phyloP scores from a whole-genome alignment of 768 basidiomycete genomes.

The Russula vinacea region DNA sequence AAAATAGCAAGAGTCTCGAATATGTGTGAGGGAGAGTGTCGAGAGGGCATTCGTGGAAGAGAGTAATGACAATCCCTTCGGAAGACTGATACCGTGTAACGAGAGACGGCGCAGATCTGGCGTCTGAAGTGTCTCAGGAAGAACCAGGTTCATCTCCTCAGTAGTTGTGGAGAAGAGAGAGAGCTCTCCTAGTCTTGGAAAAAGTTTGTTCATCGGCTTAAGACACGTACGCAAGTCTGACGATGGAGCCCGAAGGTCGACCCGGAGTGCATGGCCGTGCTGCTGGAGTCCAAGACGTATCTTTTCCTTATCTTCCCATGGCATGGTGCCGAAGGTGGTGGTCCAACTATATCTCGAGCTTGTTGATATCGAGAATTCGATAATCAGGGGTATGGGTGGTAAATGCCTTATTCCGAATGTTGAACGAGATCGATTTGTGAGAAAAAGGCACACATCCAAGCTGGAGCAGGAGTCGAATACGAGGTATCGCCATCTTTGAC shows the following conservation, averaged over 20 bases:
- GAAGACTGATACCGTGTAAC: neutral
- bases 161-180: neutral
- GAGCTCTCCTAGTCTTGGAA: neutral
- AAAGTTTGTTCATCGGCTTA: neutral
- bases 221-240: neutral
- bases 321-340: too few relatives aligned
- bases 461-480: neutral
- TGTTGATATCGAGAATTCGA: neutral
- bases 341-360: too few relatives aligned
- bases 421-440: neutral
- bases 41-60: neutral
- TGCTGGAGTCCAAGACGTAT: neutral
- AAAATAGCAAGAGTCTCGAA: neutral
- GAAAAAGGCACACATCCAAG: neutral
- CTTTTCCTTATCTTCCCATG: neutral
- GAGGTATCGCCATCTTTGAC: slow-evolving; percentile 10
- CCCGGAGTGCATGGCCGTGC: neutral
- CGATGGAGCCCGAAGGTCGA: neutral
- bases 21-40: neutral
- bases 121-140: neutral
- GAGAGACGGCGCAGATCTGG: slow-evolving; percentile 1
- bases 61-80: neutral
- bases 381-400: neutral
- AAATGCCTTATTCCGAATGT: neutral
- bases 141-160: neutral